These are phyloP conservation scores for Camelina neglecta DNA, from an alignment of 345 rosid species.

Conservation along the genomic window DNA sequence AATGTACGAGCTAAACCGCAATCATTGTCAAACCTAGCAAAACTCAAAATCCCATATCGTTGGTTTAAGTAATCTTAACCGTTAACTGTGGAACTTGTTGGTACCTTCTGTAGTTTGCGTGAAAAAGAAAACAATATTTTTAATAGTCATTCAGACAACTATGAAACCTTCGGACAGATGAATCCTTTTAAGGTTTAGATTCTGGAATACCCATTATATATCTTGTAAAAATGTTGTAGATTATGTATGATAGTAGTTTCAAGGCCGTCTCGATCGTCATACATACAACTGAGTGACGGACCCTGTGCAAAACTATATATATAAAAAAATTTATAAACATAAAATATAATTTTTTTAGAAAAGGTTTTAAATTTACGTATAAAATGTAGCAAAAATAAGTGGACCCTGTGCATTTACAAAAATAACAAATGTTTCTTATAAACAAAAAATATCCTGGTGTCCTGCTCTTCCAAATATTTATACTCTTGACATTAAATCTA, in stretches of 20 bases:
- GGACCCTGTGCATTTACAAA: background rate
- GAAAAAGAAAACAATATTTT: background rate
- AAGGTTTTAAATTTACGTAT: too few species aligned
- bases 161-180: constrained; percentile 18
- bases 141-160: constrained; percentile 14
- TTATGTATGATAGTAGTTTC: background rate
- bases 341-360: too few species aligned
- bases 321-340: too few species aligned
- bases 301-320: too few species aligned
- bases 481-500: background rate
- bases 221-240: background rate
- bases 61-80: background rate
- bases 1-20: constrained; percentile 1
- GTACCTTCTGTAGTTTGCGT: constrained; percentile 12
- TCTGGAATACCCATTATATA: background rate
- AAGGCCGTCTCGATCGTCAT: too few species aligned
- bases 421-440: background rate
- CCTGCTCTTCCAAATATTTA: background rate
- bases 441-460: background rate
- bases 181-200: background rate
- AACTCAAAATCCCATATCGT: constrained; percentile 7
- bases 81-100: background rate
- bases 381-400: too few species aligned
- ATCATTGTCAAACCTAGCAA: background rate
- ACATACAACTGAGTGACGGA: too few species aligned